phyloP scores from a whole-genome alignment of 306 rosid species.

The Cicer cuneatum region DNA sequence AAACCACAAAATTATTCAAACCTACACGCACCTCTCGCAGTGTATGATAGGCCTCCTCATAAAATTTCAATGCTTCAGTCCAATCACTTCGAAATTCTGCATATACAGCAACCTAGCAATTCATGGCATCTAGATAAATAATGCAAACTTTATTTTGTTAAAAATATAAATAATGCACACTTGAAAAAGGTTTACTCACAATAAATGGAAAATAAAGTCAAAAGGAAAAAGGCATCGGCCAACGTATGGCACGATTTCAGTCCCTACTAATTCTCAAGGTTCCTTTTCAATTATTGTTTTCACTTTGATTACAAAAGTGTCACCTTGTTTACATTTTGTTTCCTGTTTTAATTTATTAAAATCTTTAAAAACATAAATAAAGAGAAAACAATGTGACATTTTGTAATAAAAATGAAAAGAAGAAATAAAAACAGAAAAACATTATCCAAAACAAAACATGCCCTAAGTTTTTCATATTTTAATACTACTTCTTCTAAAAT shows the following conservation, averaged over 20 bases:
- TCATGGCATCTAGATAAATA: conserved; percentile 53
- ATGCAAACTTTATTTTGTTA: conserved; percentile 45
- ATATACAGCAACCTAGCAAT: conserved; percentile 89
- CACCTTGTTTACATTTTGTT: background rate
- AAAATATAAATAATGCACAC: conserved; percentile 37
- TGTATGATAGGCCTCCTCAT: conserved; percentile 90
- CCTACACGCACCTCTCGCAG: conserved; percentile 72
- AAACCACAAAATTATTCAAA: conserved; percentile 20
- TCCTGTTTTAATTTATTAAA: background rate
- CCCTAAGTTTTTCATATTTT: background rate
- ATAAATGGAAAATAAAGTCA: conserved; percentile 26
- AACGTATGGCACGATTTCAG: background rate
- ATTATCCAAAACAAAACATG: background rate
- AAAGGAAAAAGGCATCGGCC: conserved; percentile 15
- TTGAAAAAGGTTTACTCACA: conserved; percentile 26
- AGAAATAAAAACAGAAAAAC: background rate
- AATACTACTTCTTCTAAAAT: background rate
- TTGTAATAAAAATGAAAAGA: background rate
- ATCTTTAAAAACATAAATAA: background rate
- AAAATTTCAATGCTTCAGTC: conserved; percentile 85
- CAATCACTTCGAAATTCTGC: conserved; percentile 96
- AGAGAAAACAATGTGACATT: background rate
- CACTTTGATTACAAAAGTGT: conserved; percentile 7
- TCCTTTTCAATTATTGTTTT: conserved; percentile 19
- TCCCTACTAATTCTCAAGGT: background rate